A percentile compares a stretch with the other conserved stretches of the same genome.
These are phyloP conservation scores for Aegilops bicornis DNA, from an alignment of 176 grass and related monocot genomes.

Conservation along the genomic window DNA sequence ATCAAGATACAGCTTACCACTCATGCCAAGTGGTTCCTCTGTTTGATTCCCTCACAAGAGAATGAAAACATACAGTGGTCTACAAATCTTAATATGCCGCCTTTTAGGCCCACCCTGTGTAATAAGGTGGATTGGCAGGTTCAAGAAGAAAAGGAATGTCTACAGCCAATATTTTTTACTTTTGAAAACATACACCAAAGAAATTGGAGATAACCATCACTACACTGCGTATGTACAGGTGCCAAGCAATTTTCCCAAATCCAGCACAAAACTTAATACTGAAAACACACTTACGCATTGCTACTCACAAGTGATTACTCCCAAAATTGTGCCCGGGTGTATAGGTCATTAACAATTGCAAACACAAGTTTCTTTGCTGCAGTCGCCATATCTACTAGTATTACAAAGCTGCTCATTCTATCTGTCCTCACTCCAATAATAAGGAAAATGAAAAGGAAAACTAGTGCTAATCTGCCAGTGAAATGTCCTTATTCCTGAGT, in stretches of 20 bases:
- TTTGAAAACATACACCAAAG: background rate
- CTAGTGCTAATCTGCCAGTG: conserved; percentile 7
- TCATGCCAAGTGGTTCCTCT: no score
- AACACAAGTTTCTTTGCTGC: background rate
- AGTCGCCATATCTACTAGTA: background rate
- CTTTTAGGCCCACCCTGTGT: background rate
- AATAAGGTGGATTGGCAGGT: background rate
- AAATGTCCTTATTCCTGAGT: conserved; percentile 16
- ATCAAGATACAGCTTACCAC: no score
- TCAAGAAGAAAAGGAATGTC: background rate
- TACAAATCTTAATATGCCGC: background rate
- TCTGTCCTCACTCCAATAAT: background rate
- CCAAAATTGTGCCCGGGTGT: background rate
- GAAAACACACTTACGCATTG: background rate
- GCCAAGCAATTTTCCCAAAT: background rate
- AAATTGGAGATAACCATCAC: background rate
- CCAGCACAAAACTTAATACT: background rate
- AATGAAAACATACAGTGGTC: background rate
- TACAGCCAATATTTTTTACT: background rate
- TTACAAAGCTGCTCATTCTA: conserved; percentile 4
- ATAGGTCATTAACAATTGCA: background rate
- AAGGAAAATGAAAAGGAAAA: background rate
- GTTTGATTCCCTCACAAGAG: background rate
- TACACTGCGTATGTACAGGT: background rate
- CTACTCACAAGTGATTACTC: background rate